Percentiles rank a stretch among this genome's conserved stretches.
phyloP scores from a whole-genome alignment of 257 asterid species.

The Primulina eburnea region DNA sequence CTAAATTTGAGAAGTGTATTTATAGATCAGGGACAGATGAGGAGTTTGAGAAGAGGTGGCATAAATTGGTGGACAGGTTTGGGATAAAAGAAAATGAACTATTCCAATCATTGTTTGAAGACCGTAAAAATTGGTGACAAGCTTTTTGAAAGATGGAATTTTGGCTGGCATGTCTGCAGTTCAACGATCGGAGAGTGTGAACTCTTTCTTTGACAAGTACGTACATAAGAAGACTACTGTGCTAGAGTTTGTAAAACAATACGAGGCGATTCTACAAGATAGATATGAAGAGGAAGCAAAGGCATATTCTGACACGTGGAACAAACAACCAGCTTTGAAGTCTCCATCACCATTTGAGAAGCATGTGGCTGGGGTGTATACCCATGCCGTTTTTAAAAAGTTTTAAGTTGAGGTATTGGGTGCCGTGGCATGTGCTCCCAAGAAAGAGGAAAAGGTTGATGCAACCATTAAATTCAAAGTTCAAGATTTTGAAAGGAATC shows the following conservation, averaged over 20 bases:
- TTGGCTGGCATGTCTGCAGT: conserved; percentile 84
- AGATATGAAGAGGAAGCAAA: conserved; percentile 96
- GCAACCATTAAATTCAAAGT: conserved; percentile 53
- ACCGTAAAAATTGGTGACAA: conserved; percentile 73
- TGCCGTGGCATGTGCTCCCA: conserved; percentile 90
- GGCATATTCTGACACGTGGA: conserved; percentile 85
- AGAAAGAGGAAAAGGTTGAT: conserved; percentile 60
- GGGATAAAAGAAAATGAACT: conserved; percentile 70
- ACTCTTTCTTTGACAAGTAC: conserved; percentile 84
- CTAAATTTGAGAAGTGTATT: conserved; percentile 70
- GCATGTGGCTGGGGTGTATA: conserved; percentile 69
- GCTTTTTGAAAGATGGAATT: conserved; percentile 54
- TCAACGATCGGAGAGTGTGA: conserved; percentile 81
- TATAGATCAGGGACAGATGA: conserved; percentile 75
- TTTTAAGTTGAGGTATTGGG: conserved; percentile 91
- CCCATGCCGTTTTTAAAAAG: conserved; percentile 71
- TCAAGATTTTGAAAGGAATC: conserved; percentile 72
- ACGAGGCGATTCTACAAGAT: conserved; percentile 71
- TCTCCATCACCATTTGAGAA: conserved; percentile 98
- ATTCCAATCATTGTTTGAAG: conserved; percentile 62
- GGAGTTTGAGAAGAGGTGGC: conserved; percentile 85
- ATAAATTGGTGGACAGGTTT: conserved; percentile 65
- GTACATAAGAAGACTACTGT: conserved; percentile 83
- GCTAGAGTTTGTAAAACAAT: conserved; percentile 78
- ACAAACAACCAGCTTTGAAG: conserved; percentile 74